These are phyloP conservation scores for Gossypium raimondii DNA, from an alignment of 345 rosid species.

Conservation along the genomic window DNA sequence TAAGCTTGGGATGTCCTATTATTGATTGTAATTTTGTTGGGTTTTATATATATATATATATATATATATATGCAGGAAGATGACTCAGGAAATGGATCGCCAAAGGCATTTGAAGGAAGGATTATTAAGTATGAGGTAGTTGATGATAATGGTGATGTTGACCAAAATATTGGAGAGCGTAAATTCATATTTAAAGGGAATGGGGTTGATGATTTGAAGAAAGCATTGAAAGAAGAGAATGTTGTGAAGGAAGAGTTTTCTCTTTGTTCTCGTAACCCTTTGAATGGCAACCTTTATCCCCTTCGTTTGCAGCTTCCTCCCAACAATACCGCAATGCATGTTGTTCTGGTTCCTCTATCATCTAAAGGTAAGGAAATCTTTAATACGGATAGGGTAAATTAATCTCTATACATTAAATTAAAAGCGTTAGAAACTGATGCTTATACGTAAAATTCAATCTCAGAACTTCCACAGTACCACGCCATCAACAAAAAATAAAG, in stretches of 20 bases:
- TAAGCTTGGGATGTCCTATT: background rate
- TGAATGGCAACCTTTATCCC: conserved; percentile 71
- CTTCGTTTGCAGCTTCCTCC: conserved; percentile 95
- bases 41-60: no score
- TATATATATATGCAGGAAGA: conserved; percentile 34
- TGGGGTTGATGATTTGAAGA: conserved; percentile 56
- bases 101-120: conserved; percentile 55
- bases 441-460: no score
- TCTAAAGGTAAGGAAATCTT: conserved; percentile 34
- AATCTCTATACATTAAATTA: no score
- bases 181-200: conserved; percentile 60
- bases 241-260: conserved; percentile 43
- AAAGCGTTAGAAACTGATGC: no score
- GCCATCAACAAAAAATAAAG: background rate
- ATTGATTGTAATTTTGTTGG: no score
- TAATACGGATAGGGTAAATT: no score
- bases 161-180: conserved; percentile 37
- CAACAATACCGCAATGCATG: conserved; percentile 66
- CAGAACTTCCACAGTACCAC: no score
- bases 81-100: conserved; percentile 23
- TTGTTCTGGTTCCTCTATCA: conserved; percentile 62
- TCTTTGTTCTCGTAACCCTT: conserved; percentile 71
- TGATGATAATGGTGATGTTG: conserved; percentile 46
- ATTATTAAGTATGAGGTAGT: conserved; percentile 54
- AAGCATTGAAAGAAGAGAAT: conserved; percentile 55